A percentile compares a stretch with the other conserved stretches of the same genome.
Evolutionary conservation across 225 moss, liverwort and hornwort species (phyloP).

Genomic region (Climacium dendroides): DNA sequence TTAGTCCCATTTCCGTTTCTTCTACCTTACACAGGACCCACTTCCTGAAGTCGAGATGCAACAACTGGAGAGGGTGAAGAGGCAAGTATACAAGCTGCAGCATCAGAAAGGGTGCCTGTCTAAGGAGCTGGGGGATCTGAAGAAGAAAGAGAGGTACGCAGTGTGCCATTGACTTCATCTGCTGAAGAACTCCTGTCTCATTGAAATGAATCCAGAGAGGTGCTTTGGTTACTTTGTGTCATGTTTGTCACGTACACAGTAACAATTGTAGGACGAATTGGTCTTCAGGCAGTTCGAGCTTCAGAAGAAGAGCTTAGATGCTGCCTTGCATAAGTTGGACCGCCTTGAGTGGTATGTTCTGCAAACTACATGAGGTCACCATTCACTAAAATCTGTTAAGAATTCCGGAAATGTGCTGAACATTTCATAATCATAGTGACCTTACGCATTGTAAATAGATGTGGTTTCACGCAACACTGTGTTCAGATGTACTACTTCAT

Average conservation of each 20-base stretch:
- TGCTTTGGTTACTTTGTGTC: neutral
- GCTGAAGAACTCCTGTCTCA: neutral
- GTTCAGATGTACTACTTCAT: neutral
- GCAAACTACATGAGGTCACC: neutral
- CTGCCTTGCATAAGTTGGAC: conserved; percentile 60
- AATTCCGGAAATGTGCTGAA: neutral
- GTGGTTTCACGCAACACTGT: neutral
- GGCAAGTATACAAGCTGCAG: conserved; percentile 76
- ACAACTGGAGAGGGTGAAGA: conserved; percentile 62
- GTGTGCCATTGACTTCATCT: neutral
- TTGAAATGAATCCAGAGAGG: neutral
- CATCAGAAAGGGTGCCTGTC: conserved; percentile 63
- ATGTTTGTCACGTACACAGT: neutral
- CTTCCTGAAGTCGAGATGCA: conserved; percentile 12
- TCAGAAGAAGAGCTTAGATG: conserved; percentile 78
- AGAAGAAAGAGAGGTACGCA: conserved; percentile 60
- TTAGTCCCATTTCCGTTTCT: neutral
- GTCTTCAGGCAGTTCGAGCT: conserved; percentile 68
- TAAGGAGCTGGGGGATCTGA: conserved; percentile 50
- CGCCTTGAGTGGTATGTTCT: conserved; percentile 52
- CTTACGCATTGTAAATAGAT: neutral
- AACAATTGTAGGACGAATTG: neutral
- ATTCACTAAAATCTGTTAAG: neutral
- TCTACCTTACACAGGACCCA: neutral
- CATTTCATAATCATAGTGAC: neutral